A percentile compares a stretch with the other conserved stretches of the same genome.
These are phyloP conservation scores for Candolleomyces aberdarensis DNA, from an alignment of 768 basidiomycete genomes.

Conservation along the genomic window DNA sequence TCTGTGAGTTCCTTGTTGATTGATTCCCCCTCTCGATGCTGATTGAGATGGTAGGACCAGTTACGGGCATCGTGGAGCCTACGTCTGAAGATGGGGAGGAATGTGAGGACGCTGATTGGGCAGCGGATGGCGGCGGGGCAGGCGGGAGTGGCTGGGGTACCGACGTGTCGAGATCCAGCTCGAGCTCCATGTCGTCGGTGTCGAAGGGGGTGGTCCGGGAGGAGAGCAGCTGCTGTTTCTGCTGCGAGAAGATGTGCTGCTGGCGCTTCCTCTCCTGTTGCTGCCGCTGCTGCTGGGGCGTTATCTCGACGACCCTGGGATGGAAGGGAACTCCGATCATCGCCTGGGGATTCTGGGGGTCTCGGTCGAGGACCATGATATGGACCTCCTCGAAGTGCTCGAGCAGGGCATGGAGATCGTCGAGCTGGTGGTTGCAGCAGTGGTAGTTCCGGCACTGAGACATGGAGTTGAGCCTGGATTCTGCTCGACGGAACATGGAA, in stretches of 20 bases:
- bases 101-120: conserved; percentile 20
- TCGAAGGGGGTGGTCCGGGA: conserved; percentile 50
- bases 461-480: conserved; percentile 2
- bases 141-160: conserved; percentile 25
- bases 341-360: conserved; percentile 29
- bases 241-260: conserved; percentile 1
- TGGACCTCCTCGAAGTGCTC: conserved; percentile 93
- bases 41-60: too few relatives aligned
- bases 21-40: too few relatives aligned
- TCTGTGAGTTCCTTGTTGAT: too few relatives aligned
- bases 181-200: conserved; percentile 81
- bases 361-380: conserved; percentile 64
- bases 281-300: conserved; percentile 19
- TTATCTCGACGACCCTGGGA: conserved; percentile 29
- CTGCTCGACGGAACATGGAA: conserved; percentile 12
- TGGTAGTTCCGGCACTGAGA: conserved; percentile 82
- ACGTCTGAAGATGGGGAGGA: too few relatives aligned
- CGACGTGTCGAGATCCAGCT: conserved; percentile 51
- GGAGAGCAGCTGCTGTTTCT: not conserved
- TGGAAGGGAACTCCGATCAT: conserved; percentile 47
- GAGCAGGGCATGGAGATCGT: conserved; percentile 57
- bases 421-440: conserved; percentile 79
- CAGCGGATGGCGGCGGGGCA: conserved; percentile 16
- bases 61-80: not conserved
- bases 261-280: conserved; percentile 13